These are phyloP conservation scores for Neonectria punicea DNA, from an alignment of 2,329 filamentous ascomycete species.

Conservation along the genomic window DNA sequence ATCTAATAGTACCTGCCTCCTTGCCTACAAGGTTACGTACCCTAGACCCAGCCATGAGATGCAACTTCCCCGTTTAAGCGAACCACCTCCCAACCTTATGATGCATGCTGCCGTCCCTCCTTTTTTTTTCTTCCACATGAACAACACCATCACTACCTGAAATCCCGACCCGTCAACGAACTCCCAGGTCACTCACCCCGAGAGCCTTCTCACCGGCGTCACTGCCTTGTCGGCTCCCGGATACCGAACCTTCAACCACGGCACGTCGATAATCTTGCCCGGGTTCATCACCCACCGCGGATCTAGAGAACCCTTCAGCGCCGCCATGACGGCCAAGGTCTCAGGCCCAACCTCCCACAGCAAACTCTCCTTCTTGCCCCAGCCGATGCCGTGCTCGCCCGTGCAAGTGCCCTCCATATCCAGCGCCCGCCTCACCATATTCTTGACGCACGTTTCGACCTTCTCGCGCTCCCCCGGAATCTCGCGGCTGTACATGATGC, in stretches of 20 bases:
- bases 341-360: slow-evolving; percentile 82
- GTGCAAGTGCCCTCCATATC: slow-evolving; percentile 96
- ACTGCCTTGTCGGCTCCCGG: slow-evolving; percentile 33
- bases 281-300: slow-evolving; percentile 92
- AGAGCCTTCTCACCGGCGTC: slow-evolving; percentile 34
- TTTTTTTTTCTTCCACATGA: slow-evolving; percentile 3
- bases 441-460: slow-evolving; percentile 83
- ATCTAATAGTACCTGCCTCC: no score
- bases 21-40: not conserved
- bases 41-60: not conserved
- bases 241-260: slow-evolving; percentile 47
- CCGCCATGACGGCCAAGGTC: slow-evolving; percentile 85
- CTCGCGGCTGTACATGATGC: slow-evolving; percentile 84
- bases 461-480: slow-evolving; percentile 76
- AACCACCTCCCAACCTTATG: not conserved
- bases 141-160: not conserved
- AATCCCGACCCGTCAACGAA: not conserved
- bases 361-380: slow-evolving; percentile 86
- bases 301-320: slow-evolving; percentile 84
- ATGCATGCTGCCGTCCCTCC: not conserved
- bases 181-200: slow-evolving; percentile 19
- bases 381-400: slow-evolving; percentile 86
- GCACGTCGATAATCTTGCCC: slow-evolving; percentile 86
- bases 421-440: slow-evolving; percentile 90
- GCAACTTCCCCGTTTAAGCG: not conserved